phyloP scores from a whole-genome alignment of 495 filamentous ascomycete genomes.

The Cairneyella variabilis region DNA sequence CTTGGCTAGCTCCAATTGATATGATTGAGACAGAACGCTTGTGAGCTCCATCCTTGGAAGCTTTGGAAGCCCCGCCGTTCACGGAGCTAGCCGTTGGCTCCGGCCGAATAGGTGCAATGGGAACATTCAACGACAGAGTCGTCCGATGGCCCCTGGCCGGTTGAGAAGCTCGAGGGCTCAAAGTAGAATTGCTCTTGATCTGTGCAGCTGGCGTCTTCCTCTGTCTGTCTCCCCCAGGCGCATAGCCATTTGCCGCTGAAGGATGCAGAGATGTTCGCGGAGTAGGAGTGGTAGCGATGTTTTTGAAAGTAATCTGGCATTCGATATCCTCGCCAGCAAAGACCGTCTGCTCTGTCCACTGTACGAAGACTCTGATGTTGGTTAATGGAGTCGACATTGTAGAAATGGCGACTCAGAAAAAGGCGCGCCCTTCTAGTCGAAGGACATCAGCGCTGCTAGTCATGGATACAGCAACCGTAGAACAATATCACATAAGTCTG shows the following conservation, averaged over 20 bases:
- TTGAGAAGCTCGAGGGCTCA: slow-evolving; percentile 17
- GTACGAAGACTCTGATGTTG: slow-evolving; percentile 91
- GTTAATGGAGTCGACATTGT: slow-evolving; percentile 39
- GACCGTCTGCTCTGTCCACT: slow-evolving; percentile 85
- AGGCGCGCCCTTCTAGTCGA: slow-evolving; percentile 18
- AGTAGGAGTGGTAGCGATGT: slow-evolving; percentile 56
- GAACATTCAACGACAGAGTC: slow-evolving; percentile 54
- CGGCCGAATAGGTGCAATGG: slow-evolving; percentile 30
- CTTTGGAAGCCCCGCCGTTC: slow-evolving; percentile 15
- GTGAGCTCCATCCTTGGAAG: slow-evolving; percentile 33
- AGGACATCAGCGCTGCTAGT: slow-evolving; percentile 23
- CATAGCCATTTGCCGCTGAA: slow-evolving; percentile 32
- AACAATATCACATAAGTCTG: background rate
- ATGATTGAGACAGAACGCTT: slow-evolving; percentile 90
- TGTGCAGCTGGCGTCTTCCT: slow-evolving; percentile 38
- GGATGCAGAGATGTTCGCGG: slow-evolving; percentile 44
- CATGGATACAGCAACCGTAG: slow-evolving; percentile 24
- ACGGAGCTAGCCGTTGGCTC: slow-evolving; percentile 18
- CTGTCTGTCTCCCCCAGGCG: slow-evolving; percentile 33
- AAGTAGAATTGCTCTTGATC: slow-evolving; percentile 27
- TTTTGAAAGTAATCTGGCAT: slow-evolving; percentile 95
- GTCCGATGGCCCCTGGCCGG: slow-evolving; percentile 50
- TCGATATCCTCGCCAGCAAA: slow-evolving; percentile 93
- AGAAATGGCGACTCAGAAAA: background rate
- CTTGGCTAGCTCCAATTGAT: slow-evolving; percentile 72